Conservation (phyloP, 768 basidiomycete species). For the Dentipellis sp. region DNA sequence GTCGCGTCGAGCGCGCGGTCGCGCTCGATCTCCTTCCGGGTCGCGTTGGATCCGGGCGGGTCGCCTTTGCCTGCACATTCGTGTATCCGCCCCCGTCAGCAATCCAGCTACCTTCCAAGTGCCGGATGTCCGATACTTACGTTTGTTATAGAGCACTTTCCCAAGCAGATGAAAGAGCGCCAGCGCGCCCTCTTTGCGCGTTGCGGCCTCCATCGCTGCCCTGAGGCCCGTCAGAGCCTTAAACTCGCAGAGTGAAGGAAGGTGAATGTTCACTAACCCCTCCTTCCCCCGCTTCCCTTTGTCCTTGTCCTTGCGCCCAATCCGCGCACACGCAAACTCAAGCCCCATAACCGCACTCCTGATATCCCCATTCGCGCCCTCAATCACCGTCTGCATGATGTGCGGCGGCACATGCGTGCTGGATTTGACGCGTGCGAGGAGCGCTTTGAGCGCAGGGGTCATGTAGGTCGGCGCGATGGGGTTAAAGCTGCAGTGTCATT, state of each 20-base stretch:
- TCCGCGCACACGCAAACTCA: slow-evolving; percentile 67
- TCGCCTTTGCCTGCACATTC: slow-evolving; percentile 73
- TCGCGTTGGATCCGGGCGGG: slow-evolving; percentile 42
- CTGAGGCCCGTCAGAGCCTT: slow-evolving; percentile 6
- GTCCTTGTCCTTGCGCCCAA: slow-evolving; percentile 26
- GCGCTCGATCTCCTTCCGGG: slow-evolving; percentile 52
- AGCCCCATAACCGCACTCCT: slow-evolving; percentile 89
- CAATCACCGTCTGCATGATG: slow-evolving; percentile 65
- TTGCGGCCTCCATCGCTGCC: slow-evolving; percentile 69
- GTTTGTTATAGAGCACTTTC: slow-evolving; percentile 91
- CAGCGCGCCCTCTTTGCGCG: slow-evolving; percentile 77
- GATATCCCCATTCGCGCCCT: slow-evolving; percentile 84
- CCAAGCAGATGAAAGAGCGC: slow-evolving; percentile 89
- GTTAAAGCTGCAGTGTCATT: slow-evolving; percentile 57
- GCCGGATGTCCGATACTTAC: no score
- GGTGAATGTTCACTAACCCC: slow-evolving; percentile 9
- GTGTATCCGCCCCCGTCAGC: slow-evolving; percentile 3
- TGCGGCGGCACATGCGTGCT: slow-evolving; percentile 46
- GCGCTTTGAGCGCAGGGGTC: slow-evolving; percentile 60
- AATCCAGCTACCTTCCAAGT: no score
- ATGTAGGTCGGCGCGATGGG: slow-evolving; percentile 85
- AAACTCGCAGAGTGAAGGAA: no score
- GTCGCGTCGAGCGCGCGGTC: slow-evolving; percentile 48
- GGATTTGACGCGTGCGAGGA: slow-evolving; percentile 28
- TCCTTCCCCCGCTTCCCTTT: slow-evolving; percentile 21